These are phyloP conservation scores for Alternaria ventricosa DNA, from an alignment of 2,329 filamentous ascomycete species.

Conservation along the genomic window DNA sequence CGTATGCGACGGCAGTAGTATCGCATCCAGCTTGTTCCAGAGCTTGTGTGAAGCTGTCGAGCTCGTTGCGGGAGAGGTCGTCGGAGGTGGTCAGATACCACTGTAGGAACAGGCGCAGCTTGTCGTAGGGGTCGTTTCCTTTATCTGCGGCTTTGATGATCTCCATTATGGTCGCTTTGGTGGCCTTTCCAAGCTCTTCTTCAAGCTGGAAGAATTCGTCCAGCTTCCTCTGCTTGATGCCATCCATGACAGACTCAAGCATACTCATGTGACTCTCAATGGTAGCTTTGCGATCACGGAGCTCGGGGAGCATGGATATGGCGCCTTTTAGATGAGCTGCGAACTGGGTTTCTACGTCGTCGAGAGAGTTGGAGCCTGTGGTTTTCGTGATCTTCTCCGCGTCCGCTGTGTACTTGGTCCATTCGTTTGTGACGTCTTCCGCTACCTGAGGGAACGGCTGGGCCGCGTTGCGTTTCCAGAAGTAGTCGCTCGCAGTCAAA, in stretches of 20 bases:
- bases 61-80: conserved; percentile 81
- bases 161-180: conserved; percentile 74
- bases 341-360: conserved; percentile 89
- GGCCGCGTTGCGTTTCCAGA: conserved; percentile 92
- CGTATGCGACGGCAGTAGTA: conserved; percentile 78
- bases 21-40: conserved; percentile 78
- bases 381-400: conserved; percentile 93
- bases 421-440: conserved; percentile 91
- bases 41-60: conserved; percentile 85
- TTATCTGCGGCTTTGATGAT: conserved; percentile 81
- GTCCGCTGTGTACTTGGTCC: conserved; percentile 95
- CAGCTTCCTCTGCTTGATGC: conserved; percentile 71
- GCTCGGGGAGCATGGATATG: conserved; percentile 88
- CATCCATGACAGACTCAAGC: conserved; percentile 60
- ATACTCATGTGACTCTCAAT: conserved; percentile 95
- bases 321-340: conserved; percentile 95
- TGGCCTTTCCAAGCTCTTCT: conserved; percentile 87
- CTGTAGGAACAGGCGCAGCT: conserved; percentile 92
- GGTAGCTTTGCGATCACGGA: conserved; percentile 81
- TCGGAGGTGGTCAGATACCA: conserved; percentile 90
- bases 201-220: conserved; percentile 97
- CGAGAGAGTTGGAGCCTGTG: conserved; percentile 88
- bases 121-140: conserved; percentile 84
- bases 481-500: conserved; percentile 87
- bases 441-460: conserved; percentile 57